Evolutionary conservation across 1,284 basidiomycete species (phyloP), one percentile per base, ranked within the genome.

Genomic region (Athelia sp.): DNA sequence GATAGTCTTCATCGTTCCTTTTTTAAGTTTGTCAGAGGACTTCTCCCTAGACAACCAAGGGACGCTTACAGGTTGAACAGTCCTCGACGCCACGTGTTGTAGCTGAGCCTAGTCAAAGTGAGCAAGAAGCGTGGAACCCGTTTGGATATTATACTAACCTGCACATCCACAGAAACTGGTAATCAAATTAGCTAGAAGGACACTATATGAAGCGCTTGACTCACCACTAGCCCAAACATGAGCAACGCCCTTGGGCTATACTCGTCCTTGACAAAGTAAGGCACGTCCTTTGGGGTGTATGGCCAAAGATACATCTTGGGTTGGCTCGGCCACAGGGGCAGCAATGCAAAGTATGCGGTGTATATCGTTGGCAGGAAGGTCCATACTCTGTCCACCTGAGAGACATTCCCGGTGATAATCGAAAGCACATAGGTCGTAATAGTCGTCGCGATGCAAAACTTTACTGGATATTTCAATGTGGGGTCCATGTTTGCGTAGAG

Each of bases 1-100:
- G 87, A 62, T 98, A 98, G 66, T 98, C 95, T 65, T 94, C 92
- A 31, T 92, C 90, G 2, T 73, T 68, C 2, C 78, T 81, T n/a
- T n/a, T n/a, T n/a, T n/a, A n/a, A n/a, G n/a, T n/a, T n/a, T n/a
- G n/a, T n/a, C n/a, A n/a, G n/a, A n/a, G n/a, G n/a, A n/a, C n/a
- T n/a, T n/a, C n/a, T n/a, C n/a, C n/a, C n/a, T n/a, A n/a, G n/a
- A n/a, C n/a, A n/a, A n/a, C n/a, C n/a, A n/a, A n/a, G n/a, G 26
- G 26, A 29, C 26, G 23, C 43, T 21, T 21, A 86, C 82, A 83
- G 61, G 44, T 74, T 81, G 67, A 94, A 95, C 26, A 98, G 75
- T 4, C 91, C 94, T 48, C 95, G 76, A 22, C 93, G 76, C 65
- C 82, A 84, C 0, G 93, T 89, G 64, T 98, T 93, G 61, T 88